Conservation (phyloP, 306 rosid genomes). For the Glycine latifolia region DNA sequence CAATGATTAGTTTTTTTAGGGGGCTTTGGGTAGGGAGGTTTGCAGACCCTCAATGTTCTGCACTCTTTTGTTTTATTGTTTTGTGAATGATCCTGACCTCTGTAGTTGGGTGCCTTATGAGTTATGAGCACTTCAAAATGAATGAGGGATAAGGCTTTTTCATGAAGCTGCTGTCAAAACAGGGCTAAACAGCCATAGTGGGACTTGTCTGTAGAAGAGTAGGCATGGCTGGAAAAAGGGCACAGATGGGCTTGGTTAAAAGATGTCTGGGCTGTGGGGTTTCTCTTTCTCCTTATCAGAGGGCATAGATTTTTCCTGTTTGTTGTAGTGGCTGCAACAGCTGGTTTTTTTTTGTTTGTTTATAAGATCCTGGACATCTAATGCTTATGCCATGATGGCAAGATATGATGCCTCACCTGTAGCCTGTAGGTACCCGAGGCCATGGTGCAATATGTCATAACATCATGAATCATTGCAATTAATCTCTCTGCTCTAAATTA, state of each 20-base stretch:
- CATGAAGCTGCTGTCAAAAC: not conserved
- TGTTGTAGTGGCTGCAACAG: not conserved
- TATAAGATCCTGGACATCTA: too few species aligned
- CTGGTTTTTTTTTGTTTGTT: not conserved
- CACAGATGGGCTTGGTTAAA: not conserved
- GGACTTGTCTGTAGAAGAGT: not conserved
- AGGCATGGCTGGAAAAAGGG: not conserved
- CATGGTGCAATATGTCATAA: not conserved
- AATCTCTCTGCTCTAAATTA: not conserved
- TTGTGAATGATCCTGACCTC: not conserved
- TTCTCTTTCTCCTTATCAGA: not conserved
- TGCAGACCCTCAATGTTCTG: not conserved
- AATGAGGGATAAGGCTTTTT: not conserved
- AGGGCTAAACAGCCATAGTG: not conserved
- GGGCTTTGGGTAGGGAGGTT: not conserved
- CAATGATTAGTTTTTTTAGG: not conserved
- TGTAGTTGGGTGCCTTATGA: not conserved
- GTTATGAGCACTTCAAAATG: not conserved
- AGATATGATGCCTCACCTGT: not conserved
- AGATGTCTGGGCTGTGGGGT: not conserved
- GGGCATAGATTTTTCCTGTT: not conserved
- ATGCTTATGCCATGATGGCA: not conserved
- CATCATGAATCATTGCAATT: not conserved
- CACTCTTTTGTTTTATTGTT: not conserved
- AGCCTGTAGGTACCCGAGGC: not conserved